Base-by-base conservation (phyloP, 1,139 yeast species). In the Geotrichum bryndzae region DNA sequence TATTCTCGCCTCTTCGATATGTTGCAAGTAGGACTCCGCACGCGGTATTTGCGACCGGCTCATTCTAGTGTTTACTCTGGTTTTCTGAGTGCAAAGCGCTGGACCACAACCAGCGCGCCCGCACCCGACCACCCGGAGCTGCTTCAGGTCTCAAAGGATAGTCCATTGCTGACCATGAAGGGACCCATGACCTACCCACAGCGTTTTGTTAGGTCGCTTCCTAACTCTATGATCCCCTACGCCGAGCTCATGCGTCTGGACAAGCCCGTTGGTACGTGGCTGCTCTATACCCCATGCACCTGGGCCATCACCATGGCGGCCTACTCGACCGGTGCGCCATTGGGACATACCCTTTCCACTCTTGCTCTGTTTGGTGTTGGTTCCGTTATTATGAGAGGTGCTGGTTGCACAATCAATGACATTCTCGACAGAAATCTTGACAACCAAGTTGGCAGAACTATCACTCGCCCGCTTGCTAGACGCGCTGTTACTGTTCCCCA, bases 381-480 rank as follows among this genome's bases (percentile, higher is more conserved):
- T 13, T 84, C 98, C 0, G 71, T 92, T 51, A 80, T 92, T 18
- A 94, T 95, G 97, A 83, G 99, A 74, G 97, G 98, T 51, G 98
- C 97, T 1, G 99, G 99, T 0, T 95, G 99, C 73, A 92, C 96
- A 0, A 87, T 95, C 62, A 95, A 95, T 71, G 99, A 95, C 73
- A 79, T 92, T 60, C 78, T 87, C 72, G 99, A 95, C 72, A 79
- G 92, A 62, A 80, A 92, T 65, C 78, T 92, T 61, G 99, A 95
- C 70, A 81, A 82, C 66, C 83, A 90, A 72, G 99, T 95, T 2
- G 87, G 88, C 10, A 82, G 99, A 67, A 92, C 99, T 0, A 82
- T 86, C 61, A 90, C 86, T 69, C 80, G 99, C 68, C 99, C 99
- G 11, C 81, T 95, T 55, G 95, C 99, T 0, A 84, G 96, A 54